Percentiles rank a stretch among this genome's conserved stretches.
phyloP scores from a whole-genome alignment of 23 red algal species.

The Gracilaria caudata region DNA sequence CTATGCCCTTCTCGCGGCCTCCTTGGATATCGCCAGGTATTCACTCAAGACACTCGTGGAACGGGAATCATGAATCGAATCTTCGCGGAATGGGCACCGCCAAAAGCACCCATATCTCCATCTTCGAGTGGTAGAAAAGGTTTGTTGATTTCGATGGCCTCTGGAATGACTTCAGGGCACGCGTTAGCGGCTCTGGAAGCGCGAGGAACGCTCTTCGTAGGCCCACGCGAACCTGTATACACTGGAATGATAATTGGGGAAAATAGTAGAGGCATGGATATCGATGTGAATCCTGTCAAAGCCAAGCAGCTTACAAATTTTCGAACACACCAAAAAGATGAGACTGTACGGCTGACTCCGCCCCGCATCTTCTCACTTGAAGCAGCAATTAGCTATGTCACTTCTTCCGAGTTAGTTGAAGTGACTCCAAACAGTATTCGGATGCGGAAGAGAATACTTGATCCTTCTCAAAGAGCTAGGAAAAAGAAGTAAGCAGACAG shows the following conservation, averaged over 20 bases:
- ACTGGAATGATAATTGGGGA: conserved; percentile 86
- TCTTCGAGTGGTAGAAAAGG: conserved; percentile 32
- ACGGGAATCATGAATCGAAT: conserved; percentile 81
- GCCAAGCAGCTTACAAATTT: conserved; percentile 91
- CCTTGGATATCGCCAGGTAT: conserved; percentile 75
- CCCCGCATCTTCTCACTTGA: conserved; percentile 71
- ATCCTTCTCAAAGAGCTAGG: conserved; percentile 35
- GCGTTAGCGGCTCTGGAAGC: conserved; percentile 66
- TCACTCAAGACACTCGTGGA: conserved; percentile 81
- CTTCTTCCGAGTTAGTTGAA: conserved; percentile 76
- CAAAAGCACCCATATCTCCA: conserved; percentile 20
- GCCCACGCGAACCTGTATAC: conserved; percentile 76
- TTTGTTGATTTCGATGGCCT: conserved; percentile 71
- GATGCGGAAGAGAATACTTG: conserved; percentile 70
- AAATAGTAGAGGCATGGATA: conserved; percentile 67
- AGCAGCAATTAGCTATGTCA: conserved; percentile 78
- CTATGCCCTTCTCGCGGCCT: conserved; percentile 85
- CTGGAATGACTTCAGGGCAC: conserved; percentile 65
- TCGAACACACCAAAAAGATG: conserved; percentile 83
- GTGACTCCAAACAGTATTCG: conserved; percentile 83
- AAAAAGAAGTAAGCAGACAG: conserved; percentile 53
- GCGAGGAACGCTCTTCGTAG: conserved; percentile 68
- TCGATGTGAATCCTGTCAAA: conserved; percentile 85
- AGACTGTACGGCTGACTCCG: conserved; percentile 56
- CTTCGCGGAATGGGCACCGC: conserved; percentile 79